Percentiles rank a stretch among this genome's conserved stretches.
These are phyloP conservation scores for Trichothecium sympodiale DNA, from an alignment of 2,329 filamentous ascomycete species.

Conservation along the genomic window DNA sequence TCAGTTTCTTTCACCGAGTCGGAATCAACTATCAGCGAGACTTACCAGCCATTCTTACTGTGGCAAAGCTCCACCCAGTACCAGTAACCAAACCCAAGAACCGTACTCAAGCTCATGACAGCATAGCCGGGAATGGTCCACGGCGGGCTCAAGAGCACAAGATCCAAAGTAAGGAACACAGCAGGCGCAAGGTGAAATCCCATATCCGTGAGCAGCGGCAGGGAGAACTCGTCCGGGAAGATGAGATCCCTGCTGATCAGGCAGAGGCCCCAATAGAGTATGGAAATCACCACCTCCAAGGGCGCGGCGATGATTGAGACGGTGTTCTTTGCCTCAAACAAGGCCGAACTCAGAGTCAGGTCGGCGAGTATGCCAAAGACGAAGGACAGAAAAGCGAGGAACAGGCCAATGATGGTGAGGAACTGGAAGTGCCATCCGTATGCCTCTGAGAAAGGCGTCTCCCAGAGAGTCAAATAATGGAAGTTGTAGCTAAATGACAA, in stretches of 20 bases:
- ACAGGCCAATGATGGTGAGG: slow-evolving; percentile 62
- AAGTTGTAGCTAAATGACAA: slow-evolving; percentile 43
- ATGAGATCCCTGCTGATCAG: slow-evolving; percentile 42
- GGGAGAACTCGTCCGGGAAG: slow-evolving; percentile 41
- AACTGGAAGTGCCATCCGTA: slow-evolving; percentile 63
- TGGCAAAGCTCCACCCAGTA: slow-evolving; percentile 67
- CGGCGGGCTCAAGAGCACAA: slow-evolving; percentile 59
- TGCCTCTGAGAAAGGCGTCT: slow-evolving; percentile 40
- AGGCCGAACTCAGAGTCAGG: slow-evolving; percentile 40
- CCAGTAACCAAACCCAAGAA: slow-evolving; percentile 60
- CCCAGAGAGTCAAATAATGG: slow-evolving; percentile 36
- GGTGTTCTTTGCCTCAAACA: slow-evolving; percentile 58
- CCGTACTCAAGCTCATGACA: slow-evolving; percentile 45
- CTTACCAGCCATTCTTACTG: slow-evolving; percentile 52
- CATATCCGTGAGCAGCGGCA: slow-evolving; percentile 46
- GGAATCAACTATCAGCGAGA: slow-evolving; percentile 4
- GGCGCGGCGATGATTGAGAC: slow-evolving; percentile 56
- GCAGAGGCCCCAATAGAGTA: slow-evolving; percentile 63
- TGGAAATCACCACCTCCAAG: slow-evolving; percentile 57
- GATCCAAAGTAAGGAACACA: slow-evolving; percentile 51
- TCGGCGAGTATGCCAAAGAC: slow-evolving; percentile 52
- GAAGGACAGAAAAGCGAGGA: slow-evolving; percentile 51
- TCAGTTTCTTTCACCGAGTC: neutral
- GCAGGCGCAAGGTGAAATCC: slow-evolving; percentile 58
- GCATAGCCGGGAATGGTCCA: slow-evolving; percentile 55